Base-by-base conservation (phyloP, 23 red algal species). In the Cyanidium caldarium region DNA sequence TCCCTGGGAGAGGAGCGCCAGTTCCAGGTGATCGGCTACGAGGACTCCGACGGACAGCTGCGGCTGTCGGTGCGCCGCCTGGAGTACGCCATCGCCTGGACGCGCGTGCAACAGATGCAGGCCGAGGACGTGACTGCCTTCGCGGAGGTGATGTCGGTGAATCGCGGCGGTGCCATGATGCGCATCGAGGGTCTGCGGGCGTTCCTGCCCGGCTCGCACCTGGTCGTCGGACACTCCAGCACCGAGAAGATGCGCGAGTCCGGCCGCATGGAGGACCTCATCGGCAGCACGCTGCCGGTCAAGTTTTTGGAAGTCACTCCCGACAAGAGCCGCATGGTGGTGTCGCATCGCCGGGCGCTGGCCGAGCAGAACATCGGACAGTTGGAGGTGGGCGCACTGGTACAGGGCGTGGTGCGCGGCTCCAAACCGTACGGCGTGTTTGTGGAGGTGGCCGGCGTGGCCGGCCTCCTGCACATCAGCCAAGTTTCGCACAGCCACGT, bases 401-500 rank as follows among this genome's bases (percentile, higher is more conserved):
- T 98, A 30, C 37, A 86, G 65, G 92, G 92, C 17, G 72, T 78
- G 12, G 80, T 98, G 38, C 80, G 82, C 26, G 85, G 84, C 36
- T 72, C 88, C 38, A 98, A 98, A 51, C 92, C 92, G 31, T 98
- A 98, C 31, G 92, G 92, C 16, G 82, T 83, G 10, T 98, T 98
- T 70, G 81, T 98, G 66, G 92, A 98, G 45, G 72, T 88, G 10
- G 75, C 68, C 66, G 92, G 92, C 10, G 76, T 89, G 13, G 80
- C 92, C 16, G 92, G 84, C 5, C 67, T 98, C 39, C 68, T 98
- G 14, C 92, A 98, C 78, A 87, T 98, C 65, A 87, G 83, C 15
- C 92, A 98, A 61, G 88, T 98, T 34, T 89, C 84, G 37, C 92
- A 98, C 70, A 83, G 88, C 56, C 92, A 87, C 72, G 92, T 98